phyloP scores from a whole-genome alignment of 2,329 filamentous ascomycete species.

The Fusarium sp. region DNA sequence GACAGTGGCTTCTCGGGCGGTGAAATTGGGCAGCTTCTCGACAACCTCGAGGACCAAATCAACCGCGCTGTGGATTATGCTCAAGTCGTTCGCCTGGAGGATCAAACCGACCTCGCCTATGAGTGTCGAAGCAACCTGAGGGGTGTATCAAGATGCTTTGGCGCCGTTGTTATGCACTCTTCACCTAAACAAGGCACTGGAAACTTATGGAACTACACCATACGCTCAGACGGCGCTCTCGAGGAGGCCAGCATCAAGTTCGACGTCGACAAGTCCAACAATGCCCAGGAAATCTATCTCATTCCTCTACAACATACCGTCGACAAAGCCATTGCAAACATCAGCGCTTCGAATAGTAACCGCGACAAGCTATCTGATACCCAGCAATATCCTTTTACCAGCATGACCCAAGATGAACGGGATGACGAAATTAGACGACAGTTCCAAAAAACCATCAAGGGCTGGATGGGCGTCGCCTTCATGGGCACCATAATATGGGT shows the following conservation, averaged over 20 bases:
- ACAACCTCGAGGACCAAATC: constrained; percentile 72
- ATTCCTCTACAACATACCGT: constrained; percentile 86
- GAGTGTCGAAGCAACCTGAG: constrained; percentile 76
- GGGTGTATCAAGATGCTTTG: constrained; percentile 81
- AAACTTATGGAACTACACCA: constrained; percentile 87
- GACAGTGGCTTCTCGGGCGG: constrained; percentile 81
- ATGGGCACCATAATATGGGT: constrained; percentile 86
- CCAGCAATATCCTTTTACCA: constrained; percentile 84
- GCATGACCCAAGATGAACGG: constrained; percentile 77
- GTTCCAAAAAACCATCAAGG: constrained; percentile 81
- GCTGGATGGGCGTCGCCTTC: constrained; percentile 84
- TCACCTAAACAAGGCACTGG: constrained; percentile 80
- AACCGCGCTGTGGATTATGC: constrained; percentile 68
- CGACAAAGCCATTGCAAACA: constrained; percentile 77
- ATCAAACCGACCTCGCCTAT: constrained; percentile 71
- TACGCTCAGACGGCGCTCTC: constrained; percentile 82
- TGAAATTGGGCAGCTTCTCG: constrained; percentile 80
- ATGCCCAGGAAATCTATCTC: constrained; percentile 84
- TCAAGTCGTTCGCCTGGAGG: constrained; percentile 67
- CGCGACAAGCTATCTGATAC: constrained; percentile 55
- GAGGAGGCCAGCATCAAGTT: constrained; percentile 71
- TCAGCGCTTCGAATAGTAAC: constrained; percentile 62
- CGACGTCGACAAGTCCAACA: constrained; percentile 74
- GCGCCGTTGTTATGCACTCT: constrained; percentile 80
- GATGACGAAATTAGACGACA: constrained; percentile 74